Evolutionary conservation across 495 filamentous ascomycete genomes (phyloP), one percentile per base, ranked within the genome.

Genomic region (Talaromyces trachyspermus): DNA sequence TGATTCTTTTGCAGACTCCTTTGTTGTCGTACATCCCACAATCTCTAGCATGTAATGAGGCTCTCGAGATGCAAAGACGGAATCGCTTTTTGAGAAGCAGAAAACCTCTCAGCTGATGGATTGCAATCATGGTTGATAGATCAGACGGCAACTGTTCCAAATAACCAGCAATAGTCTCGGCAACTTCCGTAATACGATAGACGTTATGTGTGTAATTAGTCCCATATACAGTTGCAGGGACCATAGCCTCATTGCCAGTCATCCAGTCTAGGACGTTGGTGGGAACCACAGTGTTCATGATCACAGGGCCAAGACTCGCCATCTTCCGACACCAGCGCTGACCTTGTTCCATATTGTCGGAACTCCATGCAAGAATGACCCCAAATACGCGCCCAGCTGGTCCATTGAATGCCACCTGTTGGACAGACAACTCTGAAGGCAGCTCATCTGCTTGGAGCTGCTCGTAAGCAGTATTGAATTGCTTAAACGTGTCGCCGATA

Each of bases 31-130:
- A 35, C 33, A 54, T 0, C 45, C 57, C 32, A 65, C 25, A 26
- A 69, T 52, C 55, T 70, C 68, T 0, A 68, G 20, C 61, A 68
- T 57, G 43, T 57, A 63, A 52, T 72, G 68, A 12, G 58, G 56
- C 37, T 65, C 54, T 12, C 65, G 49, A 3, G 54, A n/a, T 5
- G 18, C 53, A 48, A 70, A 69, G 0, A 67, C 53, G 0, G 65
- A 65, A 15, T 36, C 17, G 19, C 53, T 36, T 9, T 18, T 5
- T 39, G 43, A 20, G n/a, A 23, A 0, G 52, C 50, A 9, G 59
- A 57, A 4, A 44, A 0, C 56, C 57, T 1, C 65, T 54, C 14
- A 69, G 51, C 36, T 61, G 43, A 44, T 72, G 69, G 2, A 70
- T 51, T 6, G 51, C 53, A 5, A 66, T 48, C 38, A 63, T 53